These are phyloP conservation scores for Anthracocystis setariae DNA, from an alignment of 1,284 basidiomycete species.

Conservation along the genomic window DNA sequence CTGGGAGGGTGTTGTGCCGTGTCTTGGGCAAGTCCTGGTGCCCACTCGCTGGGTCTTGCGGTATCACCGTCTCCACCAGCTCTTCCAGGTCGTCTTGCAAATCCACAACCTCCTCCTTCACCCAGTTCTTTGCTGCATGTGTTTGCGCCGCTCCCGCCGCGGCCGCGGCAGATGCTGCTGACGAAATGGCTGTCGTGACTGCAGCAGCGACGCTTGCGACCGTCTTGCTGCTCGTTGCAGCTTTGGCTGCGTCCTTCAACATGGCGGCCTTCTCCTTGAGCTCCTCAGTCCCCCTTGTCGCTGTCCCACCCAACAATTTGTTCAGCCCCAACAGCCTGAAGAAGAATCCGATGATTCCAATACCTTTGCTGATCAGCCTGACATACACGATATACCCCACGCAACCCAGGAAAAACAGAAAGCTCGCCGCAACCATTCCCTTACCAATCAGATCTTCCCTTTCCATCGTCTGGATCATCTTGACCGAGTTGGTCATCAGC, in stretches of 20 bases:
- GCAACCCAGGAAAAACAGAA: slow-evolving; percentile 61
- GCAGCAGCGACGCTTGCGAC: slow-evolving; percentile 8
- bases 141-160: slow-evolving; percentile 23
- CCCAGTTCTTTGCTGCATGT: slow-evolving; percentile 4
- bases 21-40: slow-evolving; percentile 8
- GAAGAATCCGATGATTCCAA: slow-evolving; percentile 52
- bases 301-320: slow-evolving; percentile 29
- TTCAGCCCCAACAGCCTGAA: slow-evolving; percentile 41
- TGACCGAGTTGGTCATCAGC: slow-evolving; percentile 57
- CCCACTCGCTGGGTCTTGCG: slow-evolving; percentile 9
- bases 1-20: slow-evolving; percentile 25
- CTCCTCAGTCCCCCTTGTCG: slow-evolving; percentile 14
- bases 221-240: slow-evolving; percentile 5
- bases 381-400: slow-evolving; percentile 64
- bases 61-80: slow-evolving; percentile 22
- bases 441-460: slow-evolving; percentile 60
- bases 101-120: slow-evolving; percentile 23
- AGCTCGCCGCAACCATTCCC: slow-evolving; percentile 47
- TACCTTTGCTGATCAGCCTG: slow-evolving; percentile 56
- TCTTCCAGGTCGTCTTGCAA: slow-evolving; percentile 33
- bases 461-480: slow-evolving; percentile 65
- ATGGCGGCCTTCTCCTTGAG: slow-evolving; percentile 34
- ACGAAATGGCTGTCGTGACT: slow-evolving; percentile 20
- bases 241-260: slow-evolving; percentile 13
- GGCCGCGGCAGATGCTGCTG: slow-evolving; percentile 14